phyloP scores from a whole-genome alignment of 129 eudicot genomes.

The Helianthus tuberosus region DNA sequence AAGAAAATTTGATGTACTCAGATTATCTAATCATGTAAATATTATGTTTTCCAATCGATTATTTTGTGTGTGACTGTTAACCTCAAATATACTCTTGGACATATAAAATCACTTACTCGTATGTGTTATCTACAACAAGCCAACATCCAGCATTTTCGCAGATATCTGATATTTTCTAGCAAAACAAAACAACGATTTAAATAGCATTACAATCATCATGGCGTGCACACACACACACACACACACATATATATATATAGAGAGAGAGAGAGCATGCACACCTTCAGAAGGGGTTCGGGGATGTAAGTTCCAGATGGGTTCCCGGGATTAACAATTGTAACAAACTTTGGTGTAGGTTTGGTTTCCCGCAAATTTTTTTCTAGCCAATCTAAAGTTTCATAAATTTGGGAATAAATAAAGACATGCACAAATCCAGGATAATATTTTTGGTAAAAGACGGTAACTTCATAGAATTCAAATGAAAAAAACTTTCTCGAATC shows the following conservation, averaged over 20 bases:
- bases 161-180: slow-evolving; percentile 86
- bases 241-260: background rate
- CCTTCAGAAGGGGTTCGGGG: slow-evolving; percentile 95
- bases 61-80: background rate
- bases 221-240: background rate
- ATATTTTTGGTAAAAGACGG: background rate
- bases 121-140: slow-evolving; percentile 97
- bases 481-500: too few species aligned
- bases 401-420: slow-evolving; percentile 18
- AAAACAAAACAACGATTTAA: slow-evolving; percentile 18
- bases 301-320: slow-evolving; percentile 98
- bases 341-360: slow-evolving; percentile 96
- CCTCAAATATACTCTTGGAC: background rate
- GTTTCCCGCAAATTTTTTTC: slow-evolving; percentile 72
- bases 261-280: slow-evolving; percentile 23
- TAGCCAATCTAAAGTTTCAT: slow-evolving; percentile 72
- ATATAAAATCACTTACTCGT: slow-evolving; percentile 70
- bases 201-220: slow-evolving; percentile 23
- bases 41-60: background rate
- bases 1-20: background rate
- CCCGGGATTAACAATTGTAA: slow-evolving; percentile 96
- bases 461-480: too few species aligned
- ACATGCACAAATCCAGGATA: slow-evolving; percentile 8
- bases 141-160: slow-evolving; percentile 94
- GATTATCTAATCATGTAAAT: background rate